Evolutionary conservation across 2,329 filamentous ascomycete genomes (phyloP).

Genomic region (Nothophaeocryptopus gaeumannii): DNA sequence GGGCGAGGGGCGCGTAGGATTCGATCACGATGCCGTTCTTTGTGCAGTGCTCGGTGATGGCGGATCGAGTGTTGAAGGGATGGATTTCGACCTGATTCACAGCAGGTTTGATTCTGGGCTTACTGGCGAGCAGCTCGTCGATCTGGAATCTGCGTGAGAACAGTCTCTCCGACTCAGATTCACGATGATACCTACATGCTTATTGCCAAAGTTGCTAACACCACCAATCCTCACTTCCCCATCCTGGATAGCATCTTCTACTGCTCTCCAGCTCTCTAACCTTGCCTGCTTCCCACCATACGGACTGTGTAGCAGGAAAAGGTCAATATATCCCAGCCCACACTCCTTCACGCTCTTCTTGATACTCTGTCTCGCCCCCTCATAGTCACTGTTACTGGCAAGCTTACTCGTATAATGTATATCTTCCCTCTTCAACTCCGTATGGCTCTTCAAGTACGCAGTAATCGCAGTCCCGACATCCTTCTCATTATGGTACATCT

Average conservation of each 20-base stretch:
- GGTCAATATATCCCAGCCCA: conserved; percentile 70
- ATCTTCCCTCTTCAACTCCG: conserved; percentile 59
- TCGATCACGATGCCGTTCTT: conserved; percentile 67
- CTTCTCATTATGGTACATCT: conserved; percentile 69
- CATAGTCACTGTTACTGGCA: conserved; percentile 64
- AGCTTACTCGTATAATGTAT: conserved; percentile 81
- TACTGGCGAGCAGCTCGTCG: conserved; percentile 64
- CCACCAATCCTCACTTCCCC: conserved; percentile 70
- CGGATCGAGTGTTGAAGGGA: conserved; percentile 72
- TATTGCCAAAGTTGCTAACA: conserved; percentile 75
- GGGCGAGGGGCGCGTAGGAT: conserved; percentile 75
- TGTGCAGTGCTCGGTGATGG: conserved; percentile 65
- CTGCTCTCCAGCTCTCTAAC: conserved; percentile 69
- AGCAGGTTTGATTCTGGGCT: conserved; percentile 61
- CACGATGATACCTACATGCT: conserved; percentile 56
- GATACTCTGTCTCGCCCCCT: conserved; percentile 65
- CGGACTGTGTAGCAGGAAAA: conserved; percentile 77
- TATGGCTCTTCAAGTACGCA: conserved; percentile 26
- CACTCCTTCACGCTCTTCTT: conserved; percentile 61
- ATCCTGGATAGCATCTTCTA: conserved; percentile 71
- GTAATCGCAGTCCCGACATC: conserved; percentile 65
- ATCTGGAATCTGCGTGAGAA: conserved; percentile 46
- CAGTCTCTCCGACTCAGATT: background rate
- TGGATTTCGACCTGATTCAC: conserved; percentile 83
- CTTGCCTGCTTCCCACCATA: conserved; percentile 69